Conservation (phyloP, 2,329 filamentous ascomycete genomes). For the Lecanicillium sp. region DNA sequence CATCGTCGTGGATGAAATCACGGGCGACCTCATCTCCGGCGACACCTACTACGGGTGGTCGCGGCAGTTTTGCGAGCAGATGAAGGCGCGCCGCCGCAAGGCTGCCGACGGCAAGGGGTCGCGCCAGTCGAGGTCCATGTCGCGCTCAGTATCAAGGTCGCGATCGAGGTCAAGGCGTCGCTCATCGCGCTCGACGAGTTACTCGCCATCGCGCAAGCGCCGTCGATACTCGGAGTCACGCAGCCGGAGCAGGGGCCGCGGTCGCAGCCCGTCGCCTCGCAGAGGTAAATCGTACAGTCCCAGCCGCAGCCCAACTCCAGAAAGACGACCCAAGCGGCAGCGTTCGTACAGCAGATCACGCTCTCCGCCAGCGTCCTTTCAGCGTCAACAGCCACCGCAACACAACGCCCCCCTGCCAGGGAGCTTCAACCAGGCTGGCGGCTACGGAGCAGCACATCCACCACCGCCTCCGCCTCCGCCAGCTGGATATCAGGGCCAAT, state of each 20-base stretch:
- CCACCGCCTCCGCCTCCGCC: conserved; percentile 26
- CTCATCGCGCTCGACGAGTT: conserved; percentile 19
- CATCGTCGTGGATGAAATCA: conserved; percentile 57
- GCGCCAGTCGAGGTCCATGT: conserved; percentile 22
- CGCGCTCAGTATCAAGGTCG: conserved; percentile 19
- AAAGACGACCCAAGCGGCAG: conserved; percentile 13
- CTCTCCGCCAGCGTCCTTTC: no score
- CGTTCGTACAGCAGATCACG: conserved; percentile 12
- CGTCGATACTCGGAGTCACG: conserved; percentile 18
- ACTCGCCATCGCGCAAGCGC: conserved; percentile 23
- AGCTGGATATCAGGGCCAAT: conserved; percentile 31
- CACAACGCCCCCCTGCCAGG: conserved; percentile 15
- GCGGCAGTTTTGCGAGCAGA: conserved; percentile 68
- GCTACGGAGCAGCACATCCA: no score
- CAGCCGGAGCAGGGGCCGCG: conserved; percentile 22
- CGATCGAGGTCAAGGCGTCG: conserved; percentile 16
- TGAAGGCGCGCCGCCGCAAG: conserved; percentile 42
- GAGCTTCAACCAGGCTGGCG: no score
- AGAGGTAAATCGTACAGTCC: conserved; percentile 19
- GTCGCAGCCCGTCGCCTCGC: conserved; percentile 14
- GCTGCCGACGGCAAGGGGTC: conserved; percentile 8
- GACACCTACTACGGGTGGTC: conserved; percentile 90
- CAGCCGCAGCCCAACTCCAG: conserved; percentile 12
- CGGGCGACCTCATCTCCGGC: conserved; percentile 54
- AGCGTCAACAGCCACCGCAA: conserved; percentile 25